A percentile compares a stretch with the other conserved stretches of the same genome.
Conservation (phyloP, 225 moss, liverwort and hornwort genomes). For the Climacium dendroides region DNA sequence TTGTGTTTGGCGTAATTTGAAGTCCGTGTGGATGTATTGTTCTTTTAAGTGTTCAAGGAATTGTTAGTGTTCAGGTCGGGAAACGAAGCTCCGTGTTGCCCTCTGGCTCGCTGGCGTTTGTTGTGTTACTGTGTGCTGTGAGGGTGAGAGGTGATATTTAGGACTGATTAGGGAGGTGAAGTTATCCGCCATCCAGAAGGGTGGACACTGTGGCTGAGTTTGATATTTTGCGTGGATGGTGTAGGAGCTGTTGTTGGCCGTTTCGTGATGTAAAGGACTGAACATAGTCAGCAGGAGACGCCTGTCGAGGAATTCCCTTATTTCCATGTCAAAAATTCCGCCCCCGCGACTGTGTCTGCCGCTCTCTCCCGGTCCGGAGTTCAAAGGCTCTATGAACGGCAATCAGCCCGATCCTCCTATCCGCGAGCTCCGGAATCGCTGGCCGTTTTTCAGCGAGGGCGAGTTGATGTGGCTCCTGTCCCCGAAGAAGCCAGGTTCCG, state of each 20-base stretch:
- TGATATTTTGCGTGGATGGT: neutral
- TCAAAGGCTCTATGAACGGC: constrained; percentile 19
- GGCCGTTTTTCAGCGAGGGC: constrained; percentile 57
- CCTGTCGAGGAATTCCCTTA: neutral
- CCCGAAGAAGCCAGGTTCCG: constrained; percentile 25
- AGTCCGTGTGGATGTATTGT: too few relatives aligned
- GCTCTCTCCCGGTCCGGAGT: neutral
- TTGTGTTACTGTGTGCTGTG: neutral
- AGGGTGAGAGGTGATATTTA: too few relatives aligned
- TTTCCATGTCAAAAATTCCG: constrained; percentile 7
- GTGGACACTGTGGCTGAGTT: neutral
- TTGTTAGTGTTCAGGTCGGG: neutral
- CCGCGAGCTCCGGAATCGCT: constrained; percentile 39
- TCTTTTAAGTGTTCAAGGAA: neutral
- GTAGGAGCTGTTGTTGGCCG: neutral
- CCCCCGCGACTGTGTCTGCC: constrained; percentile 7
- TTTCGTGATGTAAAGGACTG: constrained; percentile 15
- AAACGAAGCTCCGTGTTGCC: neutral
- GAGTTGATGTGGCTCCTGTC: constrained; percentile 51
- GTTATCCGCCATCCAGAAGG: neutral
- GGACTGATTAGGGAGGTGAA: neutral
- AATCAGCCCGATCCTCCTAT: constrained; percentile 35
- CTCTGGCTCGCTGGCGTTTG: too few relatives aligned
- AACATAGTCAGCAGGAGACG: neutral
- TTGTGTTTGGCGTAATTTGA: neutral